phyloP scores from a whole-genome alignment of 1,139 yeast species.

The Spathaspora jeffriesii region DNA sequence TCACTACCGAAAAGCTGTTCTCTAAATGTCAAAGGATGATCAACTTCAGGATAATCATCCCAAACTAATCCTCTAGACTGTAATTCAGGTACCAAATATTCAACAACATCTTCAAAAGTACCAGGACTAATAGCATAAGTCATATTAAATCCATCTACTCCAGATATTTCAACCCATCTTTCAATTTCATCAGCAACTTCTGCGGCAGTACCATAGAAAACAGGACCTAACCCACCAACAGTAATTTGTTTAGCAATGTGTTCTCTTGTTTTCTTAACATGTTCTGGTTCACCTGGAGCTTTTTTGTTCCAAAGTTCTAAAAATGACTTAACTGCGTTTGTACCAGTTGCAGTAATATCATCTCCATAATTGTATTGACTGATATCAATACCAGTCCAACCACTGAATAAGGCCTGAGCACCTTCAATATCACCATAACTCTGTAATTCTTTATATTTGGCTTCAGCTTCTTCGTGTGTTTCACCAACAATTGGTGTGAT shows the following conservation, averaged over 20 bases:
- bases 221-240: constrained; percentile 32
- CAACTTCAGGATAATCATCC: constrained; percentile 27
- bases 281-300: constrained; percentile 25
- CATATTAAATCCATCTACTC: constrained; percentile 30
- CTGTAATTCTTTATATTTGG: constrained; percentile 27
- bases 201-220: constrained; percentile 22
- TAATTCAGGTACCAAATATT: constrained; percentile 25
- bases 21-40: constrained; percentile 20
- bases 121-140: constrained; percentile 28
- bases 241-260: constrained; percentile 27
- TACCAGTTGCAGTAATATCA: constrained; percentile 26
- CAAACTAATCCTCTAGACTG: constrained; percentile 25
- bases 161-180: constrained; percentile 29
- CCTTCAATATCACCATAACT: constrained; percentile 39
- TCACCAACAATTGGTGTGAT: constrained; percentile 33
- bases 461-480: constrained; percentile 35
- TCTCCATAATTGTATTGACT: constrained; percentile 27
- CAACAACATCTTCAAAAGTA: constrained; percentile 29
- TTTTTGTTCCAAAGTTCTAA: constrained; percentile 31
- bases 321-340: constrained; percentile 30
- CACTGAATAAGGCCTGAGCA: constrained; percentile 37
- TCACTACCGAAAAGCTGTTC: constrained; percentile 26
- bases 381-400: constrained; percentile 39
- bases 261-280: constrained; percentile 25
- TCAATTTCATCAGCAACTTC: constrained; percentile 29